Base-by-base conservation (phyloP, 1,139 yeast genomes). In the Taphrina deformans region DNA sequence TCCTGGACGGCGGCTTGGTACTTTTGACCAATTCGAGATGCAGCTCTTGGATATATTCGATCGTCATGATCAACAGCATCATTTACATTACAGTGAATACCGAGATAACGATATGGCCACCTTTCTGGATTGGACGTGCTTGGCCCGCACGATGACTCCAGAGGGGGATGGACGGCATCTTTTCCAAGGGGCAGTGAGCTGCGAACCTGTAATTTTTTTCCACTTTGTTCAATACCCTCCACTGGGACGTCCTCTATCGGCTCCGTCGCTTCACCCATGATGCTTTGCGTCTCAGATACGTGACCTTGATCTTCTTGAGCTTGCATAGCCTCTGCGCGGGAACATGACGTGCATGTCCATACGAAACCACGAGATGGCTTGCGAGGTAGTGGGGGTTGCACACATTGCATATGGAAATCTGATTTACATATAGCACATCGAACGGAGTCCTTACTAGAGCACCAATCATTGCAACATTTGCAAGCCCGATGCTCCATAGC, bases 331-430 rank as follows among this genome's bases (percentile, higher is more conserved):
- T 78, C 74, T 67, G 79, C 83, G 55, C 77, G 75, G 21, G 88
- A 81, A 76, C 97, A 91, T 1, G 79, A 75, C 26, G 90, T 93
- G 79, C 97, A 92, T n/a, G 91, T 82, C 97, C 97, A 92, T 5
- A 91, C 89, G 73, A 90, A 88, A 0, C 97, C 97, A 66, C 96
- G 78, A 56, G 90, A 86, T 0, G 97, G 97, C 71, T 89, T 89
- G 70, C 84, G 83, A 63, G 83, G 74, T 52, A 90, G 75, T 0
- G 97, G 97, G 0, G 97, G 97, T 68, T 88, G 91, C 56, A 92
- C 82, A 74, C 98, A 92, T 56, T 83, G 79, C 85, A 91, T 84
- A 76, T 92, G 98, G 70, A 85, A 89, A 69, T 80, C 80, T 35
- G 82, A 80, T 14, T 79, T 78, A 75, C 98, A 92, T 63, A 82